Conservation (phyloP, 2,329 filamentous ascomycete genomes). For the Neonectria faginata region DNA sequence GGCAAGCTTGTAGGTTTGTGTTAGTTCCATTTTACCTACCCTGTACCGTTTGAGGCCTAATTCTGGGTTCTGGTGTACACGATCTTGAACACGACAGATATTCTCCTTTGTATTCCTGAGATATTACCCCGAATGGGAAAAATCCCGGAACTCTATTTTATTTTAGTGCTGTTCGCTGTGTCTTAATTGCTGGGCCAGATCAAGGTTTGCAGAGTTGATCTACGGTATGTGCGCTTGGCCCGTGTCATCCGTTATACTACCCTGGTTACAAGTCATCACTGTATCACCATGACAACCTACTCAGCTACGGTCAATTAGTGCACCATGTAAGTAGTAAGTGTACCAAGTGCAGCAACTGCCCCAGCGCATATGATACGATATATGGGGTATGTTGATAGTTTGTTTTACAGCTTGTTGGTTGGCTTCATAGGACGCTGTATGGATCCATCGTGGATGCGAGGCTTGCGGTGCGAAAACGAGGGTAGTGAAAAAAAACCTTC, state of each 20-base stretch:
- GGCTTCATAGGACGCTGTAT: neutral
- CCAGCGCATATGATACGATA: neutral
- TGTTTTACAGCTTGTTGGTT: neutral
- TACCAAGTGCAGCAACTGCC: neutral
- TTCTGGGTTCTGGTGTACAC: neutral
- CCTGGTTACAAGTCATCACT: neutral
- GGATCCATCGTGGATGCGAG: neutral
- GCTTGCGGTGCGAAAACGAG: neutral
- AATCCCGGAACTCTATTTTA: neutral
- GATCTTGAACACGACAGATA: neutral
- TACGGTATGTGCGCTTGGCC: no score
- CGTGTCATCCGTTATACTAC: neutral
- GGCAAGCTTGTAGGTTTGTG: no score
- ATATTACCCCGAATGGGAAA: neutral
- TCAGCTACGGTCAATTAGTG: neutral
- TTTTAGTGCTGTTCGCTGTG: neutral
- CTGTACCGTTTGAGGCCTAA: neutral
- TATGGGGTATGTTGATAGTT: neutral
- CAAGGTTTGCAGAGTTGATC: no score
- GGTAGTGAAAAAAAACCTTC: neutral
- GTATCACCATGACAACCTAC: neutral
- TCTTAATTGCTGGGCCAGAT: neutral
- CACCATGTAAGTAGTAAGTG: neutral
- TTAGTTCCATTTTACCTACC: neutral
- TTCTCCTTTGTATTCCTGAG: neutral